A percentile compares a stretch with the other conserved stretches of the same genome.
Evolutionary conservation across 768 basidiomycete genomes (phyloP).

Genomic region (Mycena vitilis): DNA sequence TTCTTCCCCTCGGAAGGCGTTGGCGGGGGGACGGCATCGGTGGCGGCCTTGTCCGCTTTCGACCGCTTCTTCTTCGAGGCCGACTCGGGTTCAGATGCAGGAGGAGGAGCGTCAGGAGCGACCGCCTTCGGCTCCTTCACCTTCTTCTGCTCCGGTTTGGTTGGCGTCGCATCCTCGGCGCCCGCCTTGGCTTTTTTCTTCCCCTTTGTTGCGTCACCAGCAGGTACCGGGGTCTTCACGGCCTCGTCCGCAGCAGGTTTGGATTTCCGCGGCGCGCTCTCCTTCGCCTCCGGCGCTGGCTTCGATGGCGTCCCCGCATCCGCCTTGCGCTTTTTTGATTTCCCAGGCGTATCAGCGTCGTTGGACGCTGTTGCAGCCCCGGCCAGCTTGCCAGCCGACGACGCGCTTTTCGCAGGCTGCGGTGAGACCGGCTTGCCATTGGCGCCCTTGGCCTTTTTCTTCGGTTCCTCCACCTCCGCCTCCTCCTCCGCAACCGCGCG

Average conservation of each 20-base stretch:
- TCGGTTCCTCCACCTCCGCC: conserved; percentile 52
- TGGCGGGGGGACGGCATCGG: background rate
- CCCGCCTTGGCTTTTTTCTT: conserved; percentile 29
- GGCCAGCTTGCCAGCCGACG: conserved; percentile 10
- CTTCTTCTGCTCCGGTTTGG: background rate
- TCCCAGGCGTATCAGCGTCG: conserved; percentile 31
- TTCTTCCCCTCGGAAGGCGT: conserved; percentile 8
- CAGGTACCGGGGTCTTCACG: conserved; percentile 11
- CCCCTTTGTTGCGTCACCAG: conserved; percentile 35
- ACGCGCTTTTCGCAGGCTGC: conserved; percentile 17
- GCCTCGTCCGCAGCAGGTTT: background rate
- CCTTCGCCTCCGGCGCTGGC: conserved; percentile 17
- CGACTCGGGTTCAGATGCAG: conserved; percentile 1
- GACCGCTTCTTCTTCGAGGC: conserved; percentile 4
- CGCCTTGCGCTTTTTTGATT: conserved; percentile 37
- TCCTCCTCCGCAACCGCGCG: conserved; percentile 52
- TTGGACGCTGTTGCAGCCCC: background rate
- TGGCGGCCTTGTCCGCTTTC: background rate
- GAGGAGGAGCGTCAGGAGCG: background rate
- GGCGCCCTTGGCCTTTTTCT: conserved; percentile 57
- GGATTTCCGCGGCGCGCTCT: conserved; percentile 13
- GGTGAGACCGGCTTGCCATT: conserved; percentile 34
- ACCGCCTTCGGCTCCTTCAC: background rate
- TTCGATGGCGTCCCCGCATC: conserved; percentile 22
- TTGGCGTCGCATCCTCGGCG: background rate